These are phyloP conservation scores for Nakazawaea anatomiae DNA, from an alignment of 805 yeast genomes.

Conservation along the genomic window DNA sequence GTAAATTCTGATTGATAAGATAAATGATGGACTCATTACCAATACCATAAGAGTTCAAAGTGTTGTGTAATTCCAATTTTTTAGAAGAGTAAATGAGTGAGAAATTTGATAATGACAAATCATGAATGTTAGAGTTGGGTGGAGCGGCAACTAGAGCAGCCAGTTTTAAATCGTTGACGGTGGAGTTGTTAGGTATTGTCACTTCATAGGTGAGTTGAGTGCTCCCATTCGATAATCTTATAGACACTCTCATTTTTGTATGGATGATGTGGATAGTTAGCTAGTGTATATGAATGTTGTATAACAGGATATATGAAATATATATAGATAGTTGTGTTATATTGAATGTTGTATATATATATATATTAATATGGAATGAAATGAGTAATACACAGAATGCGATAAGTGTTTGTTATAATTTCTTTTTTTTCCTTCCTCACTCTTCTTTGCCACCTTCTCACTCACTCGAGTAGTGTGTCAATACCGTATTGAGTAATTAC, in stretches of 20 bases:
- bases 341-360: no score
- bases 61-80: slow-evolving; percentile 21
- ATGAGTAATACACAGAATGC: no score
- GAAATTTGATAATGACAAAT: slow-evolving; percentile 8
- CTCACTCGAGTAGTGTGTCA: no score
- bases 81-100: slow-evolving; percentile 28
- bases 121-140: slow-evolving; percentile 8
- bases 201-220: slow-evolving; percentile 28
- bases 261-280: background rate
- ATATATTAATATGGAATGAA: no score
- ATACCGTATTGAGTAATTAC: no score
- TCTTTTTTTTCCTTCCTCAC: no score
- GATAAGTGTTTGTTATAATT: no score
- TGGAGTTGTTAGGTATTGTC: slow-evolving; percentile 45
- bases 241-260: slow-evolving; percentile 38
- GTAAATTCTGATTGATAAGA: slow-evolving; percentile 17
- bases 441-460: no score
- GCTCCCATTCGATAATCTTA: slow-evolving; percentile 39
- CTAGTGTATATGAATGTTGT: background rate
- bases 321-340: background rate
- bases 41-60: slow-evolving; percentile 23
- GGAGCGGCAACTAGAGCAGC: slow-evolving; percentile 38
- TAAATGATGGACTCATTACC: slow-evolving; percentile 21
- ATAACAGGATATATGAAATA: no score
- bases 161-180: slow-evolving; percentile 44